These are phyloP conservation scores for Albatrellus sp. DNA, from an alignment of 1,284 basidiomycete genomes.

Conservation along the genomic window DNA sequence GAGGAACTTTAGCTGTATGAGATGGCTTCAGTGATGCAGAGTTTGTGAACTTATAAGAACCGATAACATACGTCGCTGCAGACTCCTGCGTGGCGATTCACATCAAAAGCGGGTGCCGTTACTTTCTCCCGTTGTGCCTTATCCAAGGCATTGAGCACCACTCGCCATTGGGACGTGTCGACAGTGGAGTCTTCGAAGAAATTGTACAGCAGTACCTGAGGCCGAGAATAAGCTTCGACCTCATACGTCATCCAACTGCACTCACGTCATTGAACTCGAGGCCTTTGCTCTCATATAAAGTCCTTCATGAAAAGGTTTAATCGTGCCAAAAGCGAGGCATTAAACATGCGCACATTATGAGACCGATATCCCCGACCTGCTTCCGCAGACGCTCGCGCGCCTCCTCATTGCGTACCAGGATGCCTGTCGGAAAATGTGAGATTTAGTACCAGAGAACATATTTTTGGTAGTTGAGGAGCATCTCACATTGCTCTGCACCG, in stretches of 20 bases:
- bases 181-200: slow-evolving; percentile 56
- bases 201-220: slow-evolving; percentile 55
- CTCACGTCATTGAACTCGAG: slow-evolving; percentile 61
- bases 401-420: slow-evolving; percentile 51
- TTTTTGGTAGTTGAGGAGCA: too few relatives aligned
- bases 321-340: neutral
- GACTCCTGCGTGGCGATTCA: slow-evolving; percentile 39
- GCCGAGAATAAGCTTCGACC: neutral
- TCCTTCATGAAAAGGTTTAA: slow-evolving; percentile 27
- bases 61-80: slow-evolving; percentile 38
- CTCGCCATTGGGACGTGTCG: slow-evolving; percentile 41
- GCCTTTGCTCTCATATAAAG: slow-evolving; percentile 64
- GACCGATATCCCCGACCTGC: slow-evolving; percentile 45
- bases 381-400: slow-evolving; percentile 35
- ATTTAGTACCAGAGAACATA: slow-evolving; percentile 11
- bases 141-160: slow-evolving; percentile 36
- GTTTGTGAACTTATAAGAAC: neutral
- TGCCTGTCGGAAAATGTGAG: slow-evolving; percentile 27
- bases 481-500: slow-evolving; percentile 56
- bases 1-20: slow-evolving; percentile 44
- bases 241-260: neutral
- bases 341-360: slow-evolving; percentile 39
- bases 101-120: slow-evolving; percentile 37
- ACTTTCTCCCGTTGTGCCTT: slow-evolving; percentile 11
- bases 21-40: neutral